Evolutionary conservation across 108 stramenopile species (phyloP).

Genomic region (Nannochloropsis granulata): DNA sequence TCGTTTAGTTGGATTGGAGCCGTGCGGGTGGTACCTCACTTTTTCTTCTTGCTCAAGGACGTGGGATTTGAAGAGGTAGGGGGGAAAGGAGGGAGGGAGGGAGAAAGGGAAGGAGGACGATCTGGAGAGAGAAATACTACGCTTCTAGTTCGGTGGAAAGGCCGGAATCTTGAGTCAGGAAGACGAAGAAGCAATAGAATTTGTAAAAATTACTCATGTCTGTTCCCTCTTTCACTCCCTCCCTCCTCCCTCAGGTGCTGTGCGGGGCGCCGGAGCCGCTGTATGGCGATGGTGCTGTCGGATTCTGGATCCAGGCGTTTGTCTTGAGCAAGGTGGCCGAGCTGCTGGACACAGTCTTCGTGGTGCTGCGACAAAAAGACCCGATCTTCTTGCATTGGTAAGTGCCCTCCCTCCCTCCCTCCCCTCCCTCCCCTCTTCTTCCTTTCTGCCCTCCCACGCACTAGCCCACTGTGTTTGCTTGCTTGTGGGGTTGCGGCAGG

Average conservation of each 20-base stretch:
- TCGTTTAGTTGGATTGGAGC: slow-evolving; percentile 27
- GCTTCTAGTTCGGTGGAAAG: too few relatives aligned
- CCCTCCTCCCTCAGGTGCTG: slow-evolving; percentile 3
- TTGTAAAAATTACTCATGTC: too few relatives aligned
- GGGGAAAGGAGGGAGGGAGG: too few relatives aligned
- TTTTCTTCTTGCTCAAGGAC: slow-evolving; percentile 2
- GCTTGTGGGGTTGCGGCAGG: too few relatives aligned
- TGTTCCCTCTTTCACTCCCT: too few relatives aligned
- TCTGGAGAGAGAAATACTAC: too few relatives aligned
- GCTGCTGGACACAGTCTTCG: slow-evolving; percentile 45
- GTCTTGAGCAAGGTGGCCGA: slow-evolving; percentile 44
- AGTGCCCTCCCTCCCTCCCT: background rate
- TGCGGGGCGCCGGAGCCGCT: slow-evolving; percentile 15
- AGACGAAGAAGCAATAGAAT: too few relatives aligned
- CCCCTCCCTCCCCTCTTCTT: too few relatives aligned
- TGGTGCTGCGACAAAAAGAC: slow-evolving; percentile 39
- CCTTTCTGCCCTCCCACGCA: background rate
- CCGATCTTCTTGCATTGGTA: slow-evolving; percentile 51
- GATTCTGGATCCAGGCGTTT: slow-evolving; percentile 44
- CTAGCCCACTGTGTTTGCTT: too few relatives aligned
- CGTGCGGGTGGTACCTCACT: slow-evolving; percentile 25
- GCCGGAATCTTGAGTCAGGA: too few relatives aligned
- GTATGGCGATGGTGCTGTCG: slow-evolving; percentile 37
- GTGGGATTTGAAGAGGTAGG: slow-evolving; percentile 13
- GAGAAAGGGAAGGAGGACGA: too few relatives aligned